These are phyloP conservation scores for Metschnikowia peoriensis DNA, from an alignment of 805 yeast genomes.

Conservation along the genomic window DNA sequence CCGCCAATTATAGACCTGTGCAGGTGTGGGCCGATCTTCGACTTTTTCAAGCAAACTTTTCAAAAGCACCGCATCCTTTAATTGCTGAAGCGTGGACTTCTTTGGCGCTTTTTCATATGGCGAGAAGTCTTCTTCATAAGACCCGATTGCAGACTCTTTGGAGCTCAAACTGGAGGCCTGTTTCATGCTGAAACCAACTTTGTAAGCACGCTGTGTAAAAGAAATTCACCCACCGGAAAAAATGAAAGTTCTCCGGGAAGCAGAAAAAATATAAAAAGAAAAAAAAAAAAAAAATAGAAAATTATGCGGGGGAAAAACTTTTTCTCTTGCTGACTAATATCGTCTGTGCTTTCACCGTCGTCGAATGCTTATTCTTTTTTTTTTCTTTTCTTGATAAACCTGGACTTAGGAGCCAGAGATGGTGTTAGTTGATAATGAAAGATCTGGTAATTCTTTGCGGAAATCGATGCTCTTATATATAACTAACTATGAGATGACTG, in stretches of 20 bases:
- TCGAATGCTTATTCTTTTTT: background rate
- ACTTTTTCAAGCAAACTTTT: conserved; percentile 27
- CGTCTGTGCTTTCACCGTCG: background rate
- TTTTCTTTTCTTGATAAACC: background rate
- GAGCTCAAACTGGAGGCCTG: background rate
- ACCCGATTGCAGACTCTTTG: conserved; percentile 4
- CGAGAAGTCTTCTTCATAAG: conserved; percentile 1
- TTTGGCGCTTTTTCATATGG: conserved; percentile 2
- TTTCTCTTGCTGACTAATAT: background rate
- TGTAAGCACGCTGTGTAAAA: background rate
- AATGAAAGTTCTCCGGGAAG: background rate
- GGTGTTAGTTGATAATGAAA: background rate
- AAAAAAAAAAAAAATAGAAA: too few species aligned
- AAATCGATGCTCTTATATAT: background rate
- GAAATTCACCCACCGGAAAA: background rate
- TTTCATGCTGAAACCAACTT: conserved; percentile 1
- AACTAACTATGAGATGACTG: background rate
- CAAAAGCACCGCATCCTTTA: conserved; percentile 15
- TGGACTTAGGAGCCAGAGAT: background rate
- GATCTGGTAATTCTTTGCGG: background rate
- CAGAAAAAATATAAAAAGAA: background rate
- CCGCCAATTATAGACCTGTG: conserved; percentile 35
- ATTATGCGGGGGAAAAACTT: too few species aligned
- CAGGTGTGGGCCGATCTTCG: conserved; percentile 41
- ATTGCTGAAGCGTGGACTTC: conserved; percentile 8